Evolutionary conservation across 176 grass and related monocot genomes (phyloP), one percentile per base, ranked within the genome.

Genomic region (Pharus latifolius): DNA sequence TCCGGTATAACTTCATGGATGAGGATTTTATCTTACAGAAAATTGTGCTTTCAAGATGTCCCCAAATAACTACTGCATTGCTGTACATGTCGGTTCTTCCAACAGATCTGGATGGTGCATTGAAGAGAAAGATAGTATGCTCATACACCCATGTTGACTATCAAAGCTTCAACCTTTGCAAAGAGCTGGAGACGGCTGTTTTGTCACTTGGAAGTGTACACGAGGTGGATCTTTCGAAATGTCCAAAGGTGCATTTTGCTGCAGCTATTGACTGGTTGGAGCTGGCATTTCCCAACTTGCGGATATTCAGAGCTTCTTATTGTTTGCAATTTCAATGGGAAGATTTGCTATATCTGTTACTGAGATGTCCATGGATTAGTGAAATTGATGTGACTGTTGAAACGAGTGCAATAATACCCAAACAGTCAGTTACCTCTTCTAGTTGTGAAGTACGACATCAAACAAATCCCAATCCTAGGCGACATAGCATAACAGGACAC

Each of bases 351-450:
- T 86, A 56, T 65, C 64, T 91, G 60, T 72, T 91, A 57, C 59
- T 67, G 37, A 77, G 41, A 49, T 80, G 80, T 59, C 80, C 79
- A 45, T 48, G 45, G 44, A 63, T 91, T 53, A 30, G 38, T 69
- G 83, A 91, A 63, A 54, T 86, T 77, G 80, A 91, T 71, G 44
- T 91, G 31, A 73, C 80, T 80, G 23, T 91, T 52, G 88, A 91
- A 62, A 33, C 58, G 11, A 83, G 79, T 37, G 46, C 67, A 32
- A 26, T 83, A 64, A 26, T 75, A 83, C 72, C 45, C 18, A 67
- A 25, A 42, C 62, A 80, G 56, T 87, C 65, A 38, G 23, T 80
- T 68, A 59, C 80, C 18, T 91, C 88, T 38, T 62, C 80, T 31
- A 87, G 65, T 46, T 65, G 26, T 69, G 83, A 91, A 46, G 60